A percentile compares a stretch with the other conserved stretches of the same genome.
Evolutionary conservation across 768 basidiomycete genomes (phyloP).

Genomic region (Pisolithus albus): DNA sequence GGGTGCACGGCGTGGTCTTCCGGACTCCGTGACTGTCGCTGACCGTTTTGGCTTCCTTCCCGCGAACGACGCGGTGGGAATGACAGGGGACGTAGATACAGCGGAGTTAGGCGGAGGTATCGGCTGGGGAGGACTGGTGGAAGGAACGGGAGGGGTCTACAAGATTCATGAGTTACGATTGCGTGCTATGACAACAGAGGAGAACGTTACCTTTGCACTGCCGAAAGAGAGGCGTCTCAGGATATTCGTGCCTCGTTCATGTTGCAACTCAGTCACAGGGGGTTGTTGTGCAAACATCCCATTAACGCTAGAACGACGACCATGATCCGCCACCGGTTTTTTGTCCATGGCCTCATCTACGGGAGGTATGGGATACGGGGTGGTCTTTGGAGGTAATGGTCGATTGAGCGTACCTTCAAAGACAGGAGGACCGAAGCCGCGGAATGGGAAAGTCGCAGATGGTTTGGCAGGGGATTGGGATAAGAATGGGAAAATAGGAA

Average conservation of each 20-base stretch:
- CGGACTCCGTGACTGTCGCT: conserved; percentile 46
- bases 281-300: conserved; percentile 47
- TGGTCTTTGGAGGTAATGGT: background rate
- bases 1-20: conserved; percentile 58
- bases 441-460: conserved; percentile 55
- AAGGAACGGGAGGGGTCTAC: conserved; percentile 11
- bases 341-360: conserved; percentile 40
- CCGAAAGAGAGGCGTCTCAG: conserved; percentile 72
- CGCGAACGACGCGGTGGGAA: conserved; percentile 16
- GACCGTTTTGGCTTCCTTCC: conserved; percentile 43
- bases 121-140: conserved; percentile 28
- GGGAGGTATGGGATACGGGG: background rate
- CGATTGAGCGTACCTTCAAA: conserved; percentile 47
- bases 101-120: conserved; percentile 49
- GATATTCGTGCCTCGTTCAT: conserved; percentile 64
- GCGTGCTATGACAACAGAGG: no score
- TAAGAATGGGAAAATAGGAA: conserved; percentile 69
- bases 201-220: conserved; percentile 46
- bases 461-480: conserved; percentile 52
- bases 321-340: conserved; percentile 37
- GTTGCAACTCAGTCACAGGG: conserved; percentile 39
- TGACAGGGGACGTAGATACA: conserved; percentile 17
- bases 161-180: background rate
- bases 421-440: conserved; percentile 44
- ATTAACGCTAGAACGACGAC: conserved; percentile 55